Conservation (phyloP, 106 monocot genomes). For the Gastrodia elata region DNA sequence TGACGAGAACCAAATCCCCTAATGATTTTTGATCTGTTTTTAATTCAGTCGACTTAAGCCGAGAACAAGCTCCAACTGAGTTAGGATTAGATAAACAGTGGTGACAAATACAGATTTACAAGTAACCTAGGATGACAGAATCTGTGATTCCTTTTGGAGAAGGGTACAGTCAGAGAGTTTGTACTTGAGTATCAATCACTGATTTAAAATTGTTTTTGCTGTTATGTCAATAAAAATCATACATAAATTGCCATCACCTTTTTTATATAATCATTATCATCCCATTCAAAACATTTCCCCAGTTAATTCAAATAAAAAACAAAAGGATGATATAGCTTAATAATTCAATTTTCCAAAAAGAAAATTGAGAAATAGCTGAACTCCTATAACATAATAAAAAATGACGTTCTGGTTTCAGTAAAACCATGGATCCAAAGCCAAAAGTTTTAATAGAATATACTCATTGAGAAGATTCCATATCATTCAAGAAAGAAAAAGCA, state of each 20-base stretch:
- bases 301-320: neutral
- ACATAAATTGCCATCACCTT: neutral
- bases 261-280: neutral
- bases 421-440: neutral
- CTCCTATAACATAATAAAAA: neutral
- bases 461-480: neutral
- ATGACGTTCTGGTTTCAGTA: neutral
- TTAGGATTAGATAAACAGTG: too few species aligned
- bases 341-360: neutral
- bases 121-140: too few species aligned
- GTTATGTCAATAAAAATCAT: neutral
- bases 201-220: neutral
- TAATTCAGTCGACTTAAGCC: too few species aligned
- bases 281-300: neutral
- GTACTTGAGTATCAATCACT: too few species aligned
- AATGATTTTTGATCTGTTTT: too few species aligned
- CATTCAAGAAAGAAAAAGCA: neutral
- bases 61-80: too few species aligned
- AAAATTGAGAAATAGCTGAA: neutral
- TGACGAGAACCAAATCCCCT: too few species aligned
- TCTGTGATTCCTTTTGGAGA: too few species aligned
- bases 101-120: too few species aligned
- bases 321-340: neutral
- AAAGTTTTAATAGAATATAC: neutral
- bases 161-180: too few species aligned